Evolutionary conservation across 2,329 filamentous ascomycete species (phyloP), one percentile per base, ranked within the genome.

Genomic region (Fusarium sp.): DNA sequence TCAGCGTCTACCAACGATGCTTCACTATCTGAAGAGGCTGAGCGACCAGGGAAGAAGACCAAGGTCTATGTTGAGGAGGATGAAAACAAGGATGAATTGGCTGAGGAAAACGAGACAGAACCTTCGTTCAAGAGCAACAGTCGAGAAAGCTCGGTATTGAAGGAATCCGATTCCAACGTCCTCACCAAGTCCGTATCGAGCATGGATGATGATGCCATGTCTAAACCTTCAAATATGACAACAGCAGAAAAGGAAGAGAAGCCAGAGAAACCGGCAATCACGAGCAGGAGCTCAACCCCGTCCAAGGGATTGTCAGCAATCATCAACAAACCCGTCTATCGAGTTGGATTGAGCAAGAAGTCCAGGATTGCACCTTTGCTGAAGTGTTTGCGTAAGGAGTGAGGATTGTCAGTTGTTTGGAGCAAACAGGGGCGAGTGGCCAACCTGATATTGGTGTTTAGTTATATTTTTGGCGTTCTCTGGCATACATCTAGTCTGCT

Each of bases 381-480:
- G 26, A 86, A 87, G 75, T 80, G 80, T 23, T 67, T 86, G 54
- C 81, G 80, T 57, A 86, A 85, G 71, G 94, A 93, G 35, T 48
- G 37, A 49, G 12, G n/a, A 16, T 21, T 60, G 24, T 26, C 26
- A 20, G 35, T 38, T 23, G 21, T 47, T 53, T 35, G 24, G 20
- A 28, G 4, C 13, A 9, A 20, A 12, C n/a, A 35, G 42, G 21
- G 39, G 26, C 28, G n/a, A 38, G 3, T 20, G 26, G 29, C 33
- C 41, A 21, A 21, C 29, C 37, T 43, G 24, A 10, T 28, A 13
- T 13, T 26, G 31, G 3, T 24, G 37, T 15, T 31, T 33, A 15
- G 20, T 33, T 56, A 13, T 8, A 9, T 28, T 48, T 33, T 26
- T 63, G 31, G 43, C 43, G 55, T 63, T 63, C n/a, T 24, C 15